These are phyloP conservation scores for Dryadomyces sulphureus DNA, from an alignment of 2,329 filamentous ascomycete species.

Conservation along the genomic window DNA sequence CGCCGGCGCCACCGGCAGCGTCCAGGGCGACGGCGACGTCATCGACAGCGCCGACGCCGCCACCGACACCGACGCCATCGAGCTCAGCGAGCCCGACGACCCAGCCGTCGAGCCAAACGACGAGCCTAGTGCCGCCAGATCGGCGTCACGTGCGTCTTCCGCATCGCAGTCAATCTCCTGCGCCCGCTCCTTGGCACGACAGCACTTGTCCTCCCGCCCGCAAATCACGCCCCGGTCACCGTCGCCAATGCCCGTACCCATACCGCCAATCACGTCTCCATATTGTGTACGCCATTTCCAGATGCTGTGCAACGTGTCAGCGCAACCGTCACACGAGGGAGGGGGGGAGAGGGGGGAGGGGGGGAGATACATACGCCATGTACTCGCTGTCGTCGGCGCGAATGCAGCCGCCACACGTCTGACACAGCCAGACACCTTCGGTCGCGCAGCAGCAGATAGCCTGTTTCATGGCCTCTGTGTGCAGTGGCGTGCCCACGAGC, in stretches of 20 bases:
- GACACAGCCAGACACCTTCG: slow-evolving; percentile 67
- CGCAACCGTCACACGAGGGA: neutral
- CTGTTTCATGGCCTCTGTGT: slow-evolving; percentile 40
- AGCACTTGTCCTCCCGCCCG: slow-evolving; percentile 60
- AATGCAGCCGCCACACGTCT: slow-evolving; percentile 64
- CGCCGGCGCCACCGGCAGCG: slow-evolving; percentile 8
- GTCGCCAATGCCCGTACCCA: slow-evolving; percentile 78
- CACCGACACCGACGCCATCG: slow-evolving; percentile 1
- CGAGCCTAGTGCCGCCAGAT: slow-evolving; percentile 5
- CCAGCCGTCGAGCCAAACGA: slow-evolving; percentile 1
- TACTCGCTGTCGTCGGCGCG: slow-evolving; percentile 44
- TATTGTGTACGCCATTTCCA: slow-evolving; percentile 89
- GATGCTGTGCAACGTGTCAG: slow-evolving; percentile 33
- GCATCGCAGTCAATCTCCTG: slow-evolving; percentile 76
- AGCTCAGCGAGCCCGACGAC: slow-evolving; percentile 5
- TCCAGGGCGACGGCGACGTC: slow-evolving; percentile 4
- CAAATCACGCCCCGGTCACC: slow-evolving; percentile 81
- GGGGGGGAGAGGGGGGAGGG: neutral
- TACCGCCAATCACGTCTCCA: slow-evolving; percentile 61
- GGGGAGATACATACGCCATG: slow-evolving; percentile 28
- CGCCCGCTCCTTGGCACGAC: slow-evolving; percentile 63
- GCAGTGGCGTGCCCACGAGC: slow-evolving; percentile 29
- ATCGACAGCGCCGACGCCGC: neutral
- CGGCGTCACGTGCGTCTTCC: slow-evolving; percentile 48
- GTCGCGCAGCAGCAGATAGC: slow-evolving; percentile 37